Percentiles rank a stretch among this genome's conserved stretches.
These are phyloP conservation scores for Phytopythium oedochilum DNA, from an alignment of 352 stramenopile species.

Conservation along the genomic window DNA sequence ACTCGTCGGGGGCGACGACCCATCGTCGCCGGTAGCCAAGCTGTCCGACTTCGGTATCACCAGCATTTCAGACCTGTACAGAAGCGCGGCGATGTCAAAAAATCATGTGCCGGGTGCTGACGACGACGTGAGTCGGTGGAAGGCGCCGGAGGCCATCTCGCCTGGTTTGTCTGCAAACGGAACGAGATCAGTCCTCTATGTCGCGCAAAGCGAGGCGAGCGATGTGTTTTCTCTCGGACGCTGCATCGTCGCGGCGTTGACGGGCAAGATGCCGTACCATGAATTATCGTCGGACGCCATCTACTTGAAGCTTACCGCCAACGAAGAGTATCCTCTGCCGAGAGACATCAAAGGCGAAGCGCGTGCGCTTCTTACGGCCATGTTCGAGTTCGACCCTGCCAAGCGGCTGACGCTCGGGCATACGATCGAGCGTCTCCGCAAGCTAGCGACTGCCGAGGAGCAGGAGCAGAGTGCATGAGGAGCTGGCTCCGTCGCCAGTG, in stretches of 20 bases:
- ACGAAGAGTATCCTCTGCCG: not conserved
- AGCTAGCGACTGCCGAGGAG: constrained; percentile 6
- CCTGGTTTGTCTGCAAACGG: not conserved
- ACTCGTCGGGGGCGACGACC: constrained; percentile 14
- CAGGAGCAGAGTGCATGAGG: not conserved
- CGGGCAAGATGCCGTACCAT: not conserved
- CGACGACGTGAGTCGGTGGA: not conserved
- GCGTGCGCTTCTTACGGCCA: not conserved
- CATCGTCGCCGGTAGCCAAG: constrained; percentile 6
- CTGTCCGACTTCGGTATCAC: constrained; percentile 18
- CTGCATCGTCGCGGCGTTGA: not conserved
- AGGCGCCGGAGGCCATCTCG: not conserved
- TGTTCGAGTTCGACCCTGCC: not conserved
- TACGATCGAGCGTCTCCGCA: not conserved
- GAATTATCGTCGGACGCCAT: not conserved
- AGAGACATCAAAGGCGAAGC: not conserved
- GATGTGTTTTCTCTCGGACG: constrained; percentile 5
- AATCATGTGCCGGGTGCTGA: not conserved
- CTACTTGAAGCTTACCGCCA: not conserved
- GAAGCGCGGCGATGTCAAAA: not conserved
- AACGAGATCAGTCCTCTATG: not conserved
- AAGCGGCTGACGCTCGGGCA: not conserved
- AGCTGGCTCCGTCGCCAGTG: no score
- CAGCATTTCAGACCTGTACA: not conserved
- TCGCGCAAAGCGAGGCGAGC: not conserved